These are phyloP conservation scores for Ceratocystis harringtonii DNA, from an alignment of 2,329 filamentous ascomycete genomes.

Conservation along the genomic window DNA sequence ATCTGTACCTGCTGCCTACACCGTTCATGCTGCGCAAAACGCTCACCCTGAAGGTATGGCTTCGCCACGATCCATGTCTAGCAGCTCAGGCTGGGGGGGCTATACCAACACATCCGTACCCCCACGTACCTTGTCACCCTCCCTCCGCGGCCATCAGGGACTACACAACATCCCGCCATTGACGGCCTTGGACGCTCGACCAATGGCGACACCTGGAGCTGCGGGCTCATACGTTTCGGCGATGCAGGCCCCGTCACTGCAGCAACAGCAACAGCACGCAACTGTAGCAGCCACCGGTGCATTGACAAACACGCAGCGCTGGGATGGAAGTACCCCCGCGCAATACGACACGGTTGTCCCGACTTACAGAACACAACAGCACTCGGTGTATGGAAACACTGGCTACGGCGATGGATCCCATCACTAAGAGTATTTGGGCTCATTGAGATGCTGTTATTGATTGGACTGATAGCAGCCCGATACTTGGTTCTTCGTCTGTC, in stretches of 20 bases:
- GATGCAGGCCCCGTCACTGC: slow-evolving; percentile 27
- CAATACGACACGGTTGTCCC: slow-evolving; percentile 28
- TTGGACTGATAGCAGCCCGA: too few relatives aligned
- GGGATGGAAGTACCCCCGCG: slow-evolving; percentile 29
- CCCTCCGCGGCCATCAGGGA: slow-evolving; percentile 22
- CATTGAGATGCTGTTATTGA: neutral
- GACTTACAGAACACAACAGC: slow-evolving; percentile 23
- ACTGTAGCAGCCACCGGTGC: slow-evolving; percentile 24
- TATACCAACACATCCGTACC: slow-evolving; percentile 28
- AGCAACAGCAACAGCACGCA: slow-evolving; percentile 25
- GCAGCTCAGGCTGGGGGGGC: slow-evolving; percentile 34
- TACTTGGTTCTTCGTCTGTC: neutral
- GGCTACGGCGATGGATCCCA: slow-evolving; percentile 31
- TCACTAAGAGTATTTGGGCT: slow-evolving; percentile 15
- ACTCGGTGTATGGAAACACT: slow-evolving; percentile 30
- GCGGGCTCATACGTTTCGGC: slow-evolving; percentile 25
- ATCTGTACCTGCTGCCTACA: slow-evolving; percentile 26
- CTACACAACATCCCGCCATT: slow-evolving; percentile 25
- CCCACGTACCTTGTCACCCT: slow-evolving; percentile 32
- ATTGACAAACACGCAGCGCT: slow-evolving; percentile 24
- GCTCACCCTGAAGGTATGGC: slow-evolving; percentile 34
- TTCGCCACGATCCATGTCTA: slow-evolving; percentile 38
- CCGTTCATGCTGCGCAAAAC: slow-evolving; percentile 26
- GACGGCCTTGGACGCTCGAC: slow-evolving; percentile 28
- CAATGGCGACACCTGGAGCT: slow-evolving; percentile 23